A percentile compares a stretch with the other conserved stretches of the same genome.
phyloP scores from a whole-genome alignment of 495 filamentous ascomycete species.

The Trichoderma gamsii region DNA sequence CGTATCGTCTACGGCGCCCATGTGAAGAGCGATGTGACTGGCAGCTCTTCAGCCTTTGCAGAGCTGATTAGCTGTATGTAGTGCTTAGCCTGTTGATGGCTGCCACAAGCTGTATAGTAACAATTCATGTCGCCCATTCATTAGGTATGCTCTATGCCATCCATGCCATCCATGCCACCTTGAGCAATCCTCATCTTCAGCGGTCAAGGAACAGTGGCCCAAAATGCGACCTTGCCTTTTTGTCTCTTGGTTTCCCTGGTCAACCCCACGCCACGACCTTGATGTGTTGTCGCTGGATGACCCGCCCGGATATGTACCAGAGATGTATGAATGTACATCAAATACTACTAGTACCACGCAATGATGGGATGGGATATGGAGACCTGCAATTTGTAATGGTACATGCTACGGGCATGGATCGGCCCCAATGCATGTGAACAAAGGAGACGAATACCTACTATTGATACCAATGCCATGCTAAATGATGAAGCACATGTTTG shows the following conservation, averaged over 20 bases:
- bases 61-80: too few relatives aligned
- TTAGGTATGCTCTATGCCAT: neutral
- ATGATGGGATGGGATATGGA: neutral
- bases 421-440: neutral
- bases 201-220: neutral
- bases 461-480: too few relatives aligned
- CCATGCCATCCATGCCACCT: neutral
- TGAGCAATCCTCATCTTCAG: conserved; percentile 3
- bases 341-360: neutral
- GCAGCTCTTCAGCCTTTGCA: neutral
- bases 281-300: neutral
- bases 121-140: neutral
- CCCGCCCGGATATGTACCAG: neutral
- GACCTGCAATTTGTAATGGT: neutral
- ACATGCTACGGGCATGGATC: neutral
- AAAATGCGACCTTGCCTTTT: neutral
- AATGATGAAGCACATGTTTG: too few relatives aligned
- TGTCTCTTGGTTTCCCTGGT: neutral
- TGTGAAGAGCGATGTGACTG: neutral
- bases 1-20: neutral
- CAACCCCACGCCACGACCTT: conserved; percentile 9
- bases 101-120: too few relatives aligned
- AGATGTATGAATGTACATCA: neutral
- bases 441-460: neutral
- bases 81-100: too few relatives aligned